These are phyloP conservation scores for Pichia thaimueangensis DNA, from an alignment of 805 yeast genomes.

Conservation along the genomic window DNA sequence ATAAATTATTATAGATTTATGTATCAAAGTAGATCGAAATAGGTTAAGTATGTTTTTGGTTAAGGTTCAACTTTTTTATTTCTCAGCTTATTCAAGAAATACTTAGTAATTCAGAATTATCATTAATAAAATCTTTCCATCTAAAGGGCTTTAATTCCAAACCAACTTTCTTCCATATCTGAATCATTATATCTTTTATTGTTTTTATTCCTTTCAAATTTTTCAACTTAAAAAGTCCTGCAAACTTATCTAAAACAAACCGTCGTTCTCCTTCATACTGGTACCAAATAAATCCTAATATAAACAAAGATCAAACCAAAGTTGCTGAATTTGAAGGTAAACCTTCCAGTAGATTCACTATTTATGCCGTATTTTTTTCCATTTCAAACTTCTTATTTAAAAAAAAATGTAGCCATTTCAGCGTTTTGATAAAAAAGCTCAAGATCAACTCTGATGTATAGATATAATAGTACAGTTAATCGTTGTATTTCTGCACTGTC, in stretches of 20 bases:
- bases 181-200: slow-evolving; percentile 30
- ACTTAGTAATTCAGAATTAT: slow-evolving; percentile 33
- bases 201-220: slow-evolving; percentile 33
- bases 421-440: slow-evolving; percentile 19
- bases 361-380: slow-evolving; percentile 16
- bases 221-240: slow-evolving; percentile 30
- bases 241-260: slow-evolving; percentile 32
- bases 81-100: slow-evolving; percentile 23
- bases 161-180: slow-evolving; percentile 37
- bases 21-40: too few species aligned
- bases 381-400: slow-evolving; percentile 14
- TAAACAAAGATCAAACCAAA: slow-evolving; percentile 36
- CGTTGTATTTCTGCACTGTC: slow-evolving; percentile 35
- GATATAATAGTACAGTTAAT: slow-evolving; percentile 30
- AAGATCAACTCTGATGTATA: slow-evolving; percentile 31
- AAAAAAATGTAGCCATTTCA: slow-evolving; percentile 8
- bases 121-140: slow-evolving; percentile 36
- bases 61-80: too few species aligned
- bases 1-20: too few species aligned
- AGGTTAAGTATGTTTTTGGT: too few species aligned
- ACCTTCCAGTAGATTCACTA: slow-evolving; percentile 20
- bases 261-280: slow-evolving; percentile 33
- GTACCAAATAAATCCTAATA: slow-evolving; percentile 31
- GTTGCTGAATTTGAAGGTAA: slow-evolving; percentile 32
- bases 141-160: slow-evolving; percentile 22